Evolutionary conservation across 495 filamentous ascomycete species (phyloP), one percentile per base, ranked within the genome.

Genomic region (Penicillium daleae): DNA sequence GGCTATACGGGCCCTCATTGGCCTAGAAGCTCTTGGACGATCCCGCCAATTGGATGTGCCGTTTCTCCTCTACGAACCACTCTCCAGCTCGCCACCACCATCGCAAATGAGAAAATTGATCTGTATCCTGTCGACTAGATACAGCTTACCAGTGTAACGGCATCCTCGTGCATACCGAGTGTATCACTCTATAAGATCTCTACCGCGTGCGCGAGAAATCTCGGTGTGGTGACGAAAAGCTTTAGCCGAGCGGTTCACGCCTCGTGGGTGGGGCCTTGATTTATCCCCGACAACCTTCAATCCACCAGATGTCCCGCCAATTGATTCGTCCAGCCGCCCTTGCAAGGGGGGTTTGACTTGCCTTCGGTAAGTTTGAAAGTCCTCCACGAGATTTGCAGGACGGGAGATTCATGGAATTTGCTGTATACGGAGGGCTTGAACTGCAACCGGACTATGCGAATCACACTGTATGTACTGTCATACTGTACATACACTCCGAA

Each of bases 341-440:
- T 67, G 66, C 56, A 65, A 71, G 62, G 66, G 63, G 64, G 40
- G 10, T 27, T 62, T 56, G 46, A 54, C 46, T 66, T 59, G 39
- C 68, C 63, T 63, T 66, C 46, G 59, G 60, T 46, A 64, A 58
- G 17, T 57, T 51, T 39, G 49, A 31, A 52, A 31, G 27, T 31
- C 15, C 6, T 22, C 44, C 26, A 50, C 17, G 35, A 39, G 35
- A 35, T 24, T 35, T 44, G 42, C 40, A 61, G 48, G n/a, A n/a
- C n/a, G n/a, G n/a, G n/a, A n/a, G n/a, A n/a, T n/a, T n/a, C n/a
- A n/a, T n/a, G n/a, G n/a, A n/a, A n/a, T n/a, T n/a, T n/a, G n/a
- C n/a, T n/a, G 1, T 46, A 46, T 12, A 24, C 42, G 42, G 5
- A 24, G 42, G 19, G 13, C 8, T 24, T 46, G 21, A 46, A 24